Evolutionary conservation across 306 rosid genomes (phyloP), one percentile per base, ranked within the genome.

Genomic region (Psophocarpus tetragonolobus): DNA sequence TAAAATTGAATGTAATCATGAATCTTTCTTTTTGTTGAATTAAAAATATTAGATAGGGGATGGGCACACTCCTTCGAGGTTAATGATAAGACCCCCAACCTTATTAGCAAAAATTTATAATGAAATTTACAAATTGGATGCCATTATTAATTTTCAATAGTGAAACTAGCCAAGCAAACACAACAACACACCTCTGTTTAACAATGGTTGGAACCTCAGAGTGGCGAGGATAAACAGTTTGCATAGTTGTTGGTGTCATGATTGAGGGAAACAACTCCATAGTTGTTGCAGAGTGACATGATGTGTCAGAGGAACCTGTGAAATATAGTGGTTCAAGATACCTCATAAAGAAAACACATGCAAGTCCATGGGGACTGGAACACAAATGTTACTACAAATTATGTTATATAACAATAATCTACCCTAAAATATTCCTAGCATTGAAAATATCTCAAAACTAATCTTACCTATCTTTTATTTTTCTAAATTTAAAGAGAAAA

Each of bases 261-360:
- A 71, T 85, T 3, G 44, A 29, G 7, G 93, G 93, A 74, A 90
- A 88, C 20, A 86, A 68, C 70, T 81, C 86, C 88, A 87, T 68
- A 21, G 87, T 84, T 11, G 85, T 60, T 50, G 84, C 68, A 63
- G 80, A 76, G 66, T 60, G 84, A 41, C 83, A 60, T 3, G 68
- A 77, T 71, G 85, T 82, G 53, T 89, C 97, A 50, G 86, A 47
- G 5, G 84, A 63, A 17, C 86, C 98, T 93, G 83, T 10, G 6
- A 76, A 21, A 47, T 4, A 13, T 24, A 27, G 18, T 32, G 45
- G 41, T 39, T 38, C 48, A 41, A 71, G 20, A 65, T 38, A 23
- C 4, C 81, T 50, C 42, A 36, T 14, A 69, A 13, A 23, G 24
- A 60, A 71, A 24, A 14, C 76, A 79, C 23, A 5, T 1, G 39